A percentile compares a stretch with the other conserved stretches of the same genome.
phyloP scores from a whole-genome alignment of 75 land plant genomes.

The Pinus tabuliformis region DNA sequence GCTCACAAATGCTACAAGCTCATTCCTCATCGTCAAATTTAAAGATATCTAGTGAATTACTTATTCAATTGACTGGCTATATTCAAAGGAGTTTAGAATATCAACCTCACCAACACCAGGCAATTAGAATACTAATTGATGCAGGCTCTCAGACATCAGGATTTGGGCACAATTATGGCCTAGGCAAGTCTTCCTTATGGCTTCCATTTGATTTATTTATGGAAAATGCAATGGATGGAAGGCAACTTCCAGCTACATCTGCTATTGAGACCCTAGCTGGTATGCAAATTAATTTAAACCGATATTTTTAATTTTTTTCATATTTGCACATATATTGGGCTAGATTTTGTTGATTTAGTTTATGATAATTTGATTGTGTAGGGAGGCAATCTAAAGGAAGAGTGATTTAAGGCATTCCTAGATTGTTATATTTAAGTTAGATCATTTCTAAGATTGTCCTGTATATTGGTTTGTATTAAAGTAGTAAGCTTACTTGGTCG shows the following conservation, averaged over 20 bases:
- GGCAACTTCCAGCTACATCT: constrained; percentile 55
- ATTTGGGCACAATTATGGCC: constrained; percentile 46
- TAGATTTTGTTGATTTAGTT: too few species aligned
- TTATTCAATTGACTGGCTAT: too few species aligned
- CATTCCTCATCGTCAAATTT: too few species aligned
- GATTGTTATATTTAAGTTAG: not conserved
- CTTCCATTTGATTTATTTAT: constrained; percentile 83
- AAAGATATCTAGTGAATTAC: too few species aligned
- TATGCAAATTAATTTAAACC: constrained; percentile 14
- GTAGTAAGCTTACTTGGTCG: constrained; percentile 63
- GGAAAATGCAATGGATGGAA: constrained; percentile 78
- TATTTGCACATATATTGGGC: not conserved
- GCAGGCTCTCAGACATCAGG: constrained; percentile 37
- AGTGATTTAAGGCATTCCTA: not conserved
- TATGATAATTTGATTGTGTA: not conserved
- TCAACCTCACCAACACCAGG: too few species aligned
- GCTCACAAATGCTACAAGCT: too few species aligned
- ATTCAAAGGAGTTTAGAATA: too few species aligned
- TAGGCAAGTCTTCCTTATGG: constrained; percentile 70
- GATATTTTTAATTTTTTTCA: not conserved
- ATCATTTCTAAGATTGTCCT: not conserved
- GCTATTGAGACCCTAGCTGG: constrained; percentile 73
- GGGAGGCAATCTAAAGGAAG: not conserved
- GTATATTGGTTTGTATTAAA: constrained; percentile 21
- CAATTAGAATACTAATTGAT: constrained; percentile 32